phyloP scores from a whole-genome alignment of 1,284 basidiomycete genomes.

The Vanrija sp. region DNA sequence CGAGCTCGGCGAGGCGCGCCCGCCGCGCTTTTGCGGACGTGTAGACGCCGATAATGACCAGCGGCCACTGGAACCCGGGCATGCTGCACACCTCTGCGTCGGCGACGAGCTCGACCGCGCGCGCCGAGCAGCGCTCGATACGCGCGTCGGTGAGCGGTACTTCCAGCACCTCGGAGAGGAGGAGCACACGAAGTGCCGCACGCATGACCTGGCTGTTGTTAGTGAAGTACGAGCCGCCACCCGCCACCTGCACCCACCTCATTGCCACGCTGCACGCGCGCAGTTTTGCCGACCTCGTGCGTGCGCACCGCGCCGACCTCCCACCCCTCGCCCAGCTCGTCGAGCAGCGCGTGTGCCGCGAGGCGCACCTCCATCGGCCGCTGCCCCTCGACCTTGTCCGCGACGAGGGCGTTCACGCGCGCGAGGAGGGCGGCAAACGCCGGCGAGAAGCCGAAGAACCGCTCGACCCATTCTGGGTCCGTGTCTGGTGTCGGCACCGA shows the following conservation, averaged over 20 bases:
- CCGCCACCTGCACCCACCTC: not conserved
- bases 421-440: slow-evolving; percentile 12
- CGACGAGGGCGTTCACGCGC: slow-evolving; percentile 15
- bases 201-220: slow-evolving; percentile 7
- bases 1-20: not conserved
- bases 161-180: slow-evolving; percentile 20
- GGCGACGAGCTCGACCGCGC: slow-evolving; percentile 16
- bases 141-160: slow-evolving; percentile 11
- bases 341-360: not conserved
- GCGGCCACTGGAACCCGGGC: slow-evolving; percentile 16
- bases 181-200: slow-evolving; percentile 11
- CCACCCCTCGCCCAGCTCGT: slow-evolving; percentile 12
- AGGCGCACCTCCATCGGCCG: not conserved
- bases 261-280: slow-evolving; percentile 20
- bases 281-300: slow-evolving; percentile 9
- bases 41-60: not conserved
- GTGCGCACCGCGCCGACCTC: slow-evolving; percentile 5
- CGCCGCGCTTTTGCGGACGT: slow-evolving; percentile 8
- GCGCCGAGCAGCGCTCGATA: not conserved
- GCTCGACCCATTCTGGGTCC: slow-evolving; percentile 21
- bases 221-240: no score
- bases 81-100: slow-evolving; percentile 11
- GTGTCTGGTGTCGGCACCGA: not conserved
- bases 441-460: slow-evolving; percentile 18
- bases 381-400: not conserved